These are phyloP conservation scores for Novymonas esmeraldas DNA, from an alignment of 208 protist genomes.

Conservation along the genomic window DNA sequence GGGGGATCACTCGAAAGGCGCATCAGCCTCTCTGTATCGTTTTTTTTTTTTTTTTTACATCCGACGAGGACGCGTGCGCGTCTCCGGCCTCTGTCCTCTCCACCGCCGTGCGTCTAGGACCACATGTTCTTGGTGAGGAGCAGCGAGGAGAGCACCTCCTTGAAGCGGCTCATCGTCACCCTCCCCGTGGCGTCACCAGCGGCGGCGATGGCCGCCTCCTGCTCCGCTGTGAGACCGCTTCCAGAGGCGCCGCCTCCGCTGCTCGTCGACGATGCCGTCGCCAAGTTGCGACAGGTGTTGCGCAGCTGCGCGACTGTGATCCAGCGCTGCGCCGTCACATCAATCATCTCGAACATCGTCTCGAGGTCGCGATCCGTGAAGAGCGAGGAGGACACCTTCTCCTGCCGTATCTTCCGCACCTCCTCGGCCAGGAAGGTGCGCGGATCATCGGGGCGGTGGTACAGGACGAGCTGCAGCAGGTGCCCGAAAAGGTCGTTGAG, in stretches of 20 bases:
- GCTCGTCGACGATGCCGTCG: conserved; percentile 35
- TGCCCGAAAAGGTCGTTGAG: conserved; percentile 88
- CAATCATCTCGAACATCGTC: conserved; percentile 93
- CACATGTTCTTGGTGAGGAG: conserved; percentile 74
- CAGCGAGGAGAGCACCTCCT: conserved; percentile 71
- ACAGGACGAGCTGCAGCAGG: conserved; percentile 87
- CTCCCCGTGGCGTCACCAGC: conserved; percentile 76
- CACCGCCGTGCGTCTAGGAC: no score
- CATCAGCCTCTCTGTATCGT: no score
- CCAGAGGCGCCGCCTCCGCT: conserved; percentile 6
- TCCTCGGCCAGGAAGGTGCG: conserved; percentile 78
- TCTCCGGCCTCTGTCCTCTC: no score
- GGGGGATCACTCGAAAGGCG: no score
- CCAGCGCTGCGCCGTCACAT: conserved; percentile 86
- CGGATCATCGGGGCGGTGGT: conserved; percentile 82
- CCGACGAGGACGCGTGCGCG: no score
- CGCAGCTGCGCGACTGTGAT: conserved; percentile 86
- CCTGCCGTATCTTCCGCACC: conserved; percentile 66
- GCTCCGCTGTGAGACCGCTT: conserved; percentile 35
- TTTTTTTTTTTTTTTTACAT: no score
- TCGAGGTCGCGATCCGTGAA: conserved; percentile 89
- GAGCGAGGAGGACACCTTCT: conserved; percentile 67
- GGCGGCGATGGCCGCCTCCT: conserved; percentile 65
- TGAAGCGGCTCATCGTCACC: conserved; percentile 85
- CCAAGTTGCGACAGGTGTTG: conserved; percentile 87